Evolutionary conservation across 129 eudicot genomes (phyloP).

Genomic region (Chrysanthemum seticuspe): DNA sequence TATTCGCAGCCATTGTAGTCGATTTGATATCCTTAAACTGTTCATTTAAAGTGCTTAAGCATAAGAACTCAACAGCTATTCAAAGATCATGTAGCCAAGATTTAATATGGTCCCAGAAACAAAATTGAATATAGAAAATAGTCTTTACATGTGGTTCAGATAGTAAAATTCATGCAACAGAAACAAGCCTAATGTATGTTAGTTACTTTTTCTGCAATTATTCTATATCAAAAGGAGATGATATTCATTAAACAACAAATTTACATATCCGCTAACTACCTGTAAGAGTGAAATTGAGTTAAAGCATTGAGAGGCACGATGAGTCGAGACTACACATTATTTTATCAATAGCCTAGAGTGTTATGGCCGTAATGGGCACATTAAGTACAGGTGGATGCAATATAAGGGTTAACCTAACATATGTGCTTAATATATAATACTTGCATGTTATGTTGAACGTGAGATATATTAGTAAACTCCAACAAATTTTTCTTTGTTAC

Average conservation of each 20-base stretch:
- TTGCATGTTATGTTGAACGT: background rate
- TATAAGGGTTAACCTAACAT: background rate
- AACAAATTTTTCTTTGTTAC: background rate
- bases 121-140: background rate
- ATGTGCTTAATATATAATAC: background rate
- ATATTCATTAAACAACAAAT: background rate
- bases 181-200: background rate
- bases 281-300: background rate
- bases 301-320: background rate
- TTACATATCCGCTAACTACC: background rate
- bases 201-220: too few species aligned
- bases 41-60: conserved; percentile 21
- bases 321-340: background rate
- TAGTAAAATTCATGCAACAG: background rate
- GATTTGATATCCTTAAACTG: conserved; percentile 53
- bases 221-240: background rate
- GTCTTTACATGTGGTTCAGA: background rate
- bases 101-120: background rate
- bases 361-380: background rate
- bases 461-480: background rate
- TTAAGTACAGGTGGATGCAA: background rate
- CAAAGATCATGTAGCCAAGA: background rate
- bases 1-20: conserved; percentile 65
- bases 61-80: background rate
- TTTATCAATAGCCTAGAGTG: background rate